These are phyloP conservation scores for Rhizomucor miehei DNA, from an alignment of 371 early-diverging fungal species.

Conservation along the genomic window DNA sequence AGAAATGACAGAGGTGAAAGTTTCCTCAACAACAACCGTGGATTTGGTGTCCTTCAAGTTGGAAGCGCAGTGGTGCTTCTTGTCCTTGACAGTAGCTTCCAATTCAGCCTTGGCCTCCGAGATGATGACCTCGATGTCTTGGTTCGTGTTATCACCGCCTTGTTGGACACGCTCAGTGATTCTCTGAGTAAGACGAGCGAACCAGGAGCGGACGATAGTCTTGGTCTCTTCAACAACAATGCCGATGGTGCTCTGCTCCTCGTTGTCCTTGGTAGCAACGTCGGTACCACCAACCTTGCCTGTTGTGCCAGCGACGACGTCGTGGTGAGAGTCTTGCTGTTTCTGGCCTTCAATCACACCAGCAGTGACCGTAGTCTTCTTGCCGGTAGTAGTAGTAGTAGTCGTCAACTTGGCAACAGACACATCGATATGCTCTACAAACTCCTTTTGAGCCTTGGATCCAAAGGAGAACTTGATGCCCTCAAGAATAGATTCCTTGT, in stretches of 20 bases:
- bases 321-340: background rate
- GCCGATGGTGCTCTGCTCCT: background rate
- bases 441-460: conserved; percentile 7
- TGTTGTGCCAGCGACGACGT: background rate
- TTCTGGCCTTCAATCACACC: too few relatives aligned
- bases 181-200: conserved; percentile 14
- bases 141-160: conserved; percentile 25
- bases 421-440: conserved; percentile 14
- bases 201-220: conserved; percentile 2
- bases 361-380: background rate
- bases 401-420: background rate
- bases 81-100: conserved; percentile 9
- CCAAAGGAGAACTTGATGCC: conserved; percentile 18
- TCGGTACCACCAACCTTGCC: too few relatives aligned
- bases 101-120: conserved; percentile 11
- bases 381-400: background rate
- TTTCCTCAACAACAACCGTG: conserved; percentile 19
- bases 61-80: conserved; percentile 15
- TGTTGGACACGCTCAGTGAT: conserved; percentile 26
- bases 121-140: conserved; percentile 25
- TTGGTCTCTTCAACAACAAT: conserved; percentile 11
- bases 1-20: conserved; percentile 12
- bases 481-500: conserved; percentile 11
- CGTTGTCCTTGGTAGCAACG: background rate
- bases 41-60: conserved; percentile 13